phyloP scores from a whole-genome alignment of 257 asterid species.

The Solanum chilense region DNA sequence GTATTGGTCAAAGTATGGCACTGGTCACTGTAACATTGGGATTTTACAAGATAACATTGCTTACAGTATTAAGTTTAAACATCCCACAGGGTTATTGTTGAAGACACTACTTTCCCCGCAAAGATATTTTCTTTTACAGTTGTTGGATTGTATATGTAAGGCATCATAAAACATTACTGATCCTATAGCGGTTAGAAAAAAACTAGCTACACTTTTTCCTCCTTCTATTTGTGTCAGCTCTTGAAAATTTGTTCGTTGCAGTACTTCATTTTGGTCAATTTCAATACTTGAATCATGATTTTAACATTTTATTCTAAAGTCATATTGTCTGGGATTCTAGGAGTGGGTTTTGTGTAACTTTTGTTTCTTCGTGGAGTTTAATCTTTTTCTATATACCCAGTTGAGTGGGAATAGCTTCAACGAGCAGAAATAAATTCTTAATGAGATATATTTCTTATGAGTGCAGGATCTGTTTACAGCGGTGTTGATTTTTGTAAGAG shows the following conservation, averaged over 20 bases:
- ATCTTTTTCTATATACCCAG: not conserved
- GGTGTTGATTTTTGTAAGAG: conserved; percentile 98
- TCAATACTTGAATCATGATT: not conserved
- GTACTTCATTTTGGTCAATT: not conserved
- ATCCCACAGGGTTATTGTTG: not conserved
- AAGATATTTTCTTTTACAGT: not conserved
- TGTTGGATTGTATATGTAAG: not conserved
- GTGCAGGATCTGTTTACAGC: conserved; percentile 86
- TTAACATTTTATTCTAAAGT: not conserved
- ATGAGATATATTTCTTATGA: not conserved
- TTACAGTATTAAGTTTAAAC: not conserved
- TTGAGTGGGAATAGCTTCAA: not conserved
- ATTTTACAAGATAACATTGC: not conserved
- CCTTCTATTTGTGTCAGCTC: not conserved
- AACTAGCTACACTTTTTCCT: not conserved
- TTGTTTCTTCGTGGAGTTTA: not conserved
- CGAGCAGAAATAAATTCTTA: not conserved
- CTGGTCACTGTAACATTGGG: not conserved
- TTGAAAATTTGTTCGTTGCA: not conserved
- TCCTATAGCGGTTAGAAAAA: not conserved
- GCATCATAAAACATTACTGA: not conserved
- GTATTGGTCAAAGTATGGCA: not conserved
- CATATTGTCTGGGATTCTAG: not conserved
- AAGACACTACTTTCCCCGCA: not conserved
- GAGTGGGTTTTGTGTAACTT: not conserved